phyloP scores from a whole-genome alignment of 495 filamentous ascomycete species.

The Xylaria castorea region DNA sequence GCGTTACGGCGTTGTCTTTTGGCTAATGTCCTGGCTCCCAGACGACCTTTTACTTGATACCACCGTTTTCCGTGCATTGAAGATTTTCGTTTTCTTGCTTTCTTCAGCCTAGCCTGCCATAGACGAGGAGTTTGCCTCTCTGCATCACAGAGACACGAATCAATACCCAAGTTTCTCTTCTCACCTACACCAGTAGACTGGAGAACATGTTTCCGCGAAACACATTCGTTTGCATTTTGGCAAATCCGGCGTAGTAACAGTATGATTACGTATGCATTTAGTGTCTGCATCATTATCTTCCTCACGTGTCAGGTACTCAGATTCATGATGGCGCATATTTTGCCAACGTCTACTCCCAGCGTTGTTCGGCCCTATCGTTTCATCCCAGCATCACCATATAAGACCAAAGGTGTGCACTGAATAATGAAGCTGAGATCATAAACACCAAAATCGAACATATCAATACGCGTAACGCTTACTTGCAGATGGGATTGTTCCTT shows the following conservation, averaged over 20 bases:
- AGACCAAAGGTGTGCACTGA: background rate
- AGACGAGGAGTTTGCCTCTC: conserved; percentile 17
- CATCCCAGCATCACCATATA: background rate
- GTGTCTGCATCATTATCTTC: background rate
- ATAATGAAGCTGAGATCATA: background rate
- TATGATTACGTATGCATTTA: background rate
- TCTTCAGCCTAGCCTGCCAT: conserved; percentile 10
- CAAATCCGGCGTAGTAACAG: background rate
- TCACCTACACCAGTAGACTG: background rate
- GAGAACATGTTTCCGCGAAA: conserved; percentile 3
- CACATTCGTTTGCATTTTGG: background rate
- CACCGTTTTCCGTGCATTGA: conserved; percentile 5
- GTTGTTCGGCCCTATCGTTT: background rate
- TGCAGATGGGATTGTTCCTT: background rate
- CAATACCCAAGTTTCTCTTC: conserved; percentile 16
- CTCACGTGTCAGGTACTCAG: background rate
- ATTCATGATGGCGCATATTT: background rate
- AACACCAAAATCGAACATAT: background rate
- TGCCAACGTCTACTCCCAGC: background rate
- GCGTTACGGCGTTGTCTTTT: conserved; percentile 26
- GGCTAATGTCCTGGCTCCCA: background rate
- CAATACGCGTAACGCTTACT: background rate
- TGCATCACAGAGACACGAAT: background rate
- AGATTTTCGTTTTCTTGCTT: conserved; percentile 4
- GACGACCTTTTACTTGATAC: conserved; percentile 26